Percentiles rank a stretch among this genome's conserved stretches.
Evolutionary conservation across 768 basidiomycete species (phyloP).

Genomic region (Phaeotremella skinneri): DNA sequence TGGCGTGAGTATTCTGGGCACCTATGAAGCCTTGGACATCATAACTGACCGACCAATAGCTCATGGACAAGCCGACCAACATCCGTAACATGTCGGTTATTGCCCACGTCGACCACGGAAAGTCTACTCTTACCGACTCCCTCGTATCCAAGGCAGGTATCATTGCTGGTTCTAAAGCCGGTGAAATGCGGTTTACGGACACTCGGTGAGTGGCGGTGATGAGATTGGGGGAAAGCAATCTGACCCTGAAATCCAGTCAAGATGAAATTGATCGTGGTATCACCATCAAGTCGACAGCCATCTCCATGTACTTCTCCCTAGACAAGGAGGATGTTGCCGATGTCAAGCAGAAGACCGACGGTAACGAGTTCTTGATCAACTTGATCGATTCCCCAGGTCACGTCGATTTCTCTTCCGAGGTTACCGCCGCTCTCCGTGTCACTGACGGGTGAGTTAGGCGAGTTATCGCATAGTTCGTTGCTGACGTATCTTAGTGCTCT

Average conservation of each 20-base stretch:
- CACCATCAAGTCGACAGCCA: conserved; percentile 99
- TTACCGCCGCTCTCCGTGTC: conserved; percentile 98
- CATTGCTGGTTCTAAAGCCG: conserved; percentile 89
- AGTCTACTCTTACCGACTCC: conserved; percentile 98
- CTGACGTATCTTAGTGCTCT: conserved; percentile 63
- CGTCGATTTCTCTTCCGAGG: conserved; percentile 99
- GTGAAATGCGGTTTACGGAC: conserved; percentile 95
- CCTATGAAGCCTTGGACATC: background rate
- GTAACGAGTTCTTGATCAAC: conserved; percentile 98
- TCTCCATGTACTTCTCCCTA: conserved; percentile 99
- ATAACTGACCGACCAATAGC: conserved; percentile 3
- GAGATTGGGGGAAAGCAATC: background rate
- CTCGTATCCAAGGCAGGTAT: conserved; percentile 99
- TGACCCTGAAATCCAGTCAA: conserved; percentile 54
- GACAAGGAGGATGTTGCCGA: conserved; percentile 77
- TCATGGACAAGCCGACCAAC: conserved; percentile 47
- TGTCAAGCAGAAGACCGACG: conserved; percentile 92
- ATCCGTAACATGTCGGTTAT: conserved; percentile 56
- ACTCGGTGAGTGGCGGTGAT: conserved; percentile 59
- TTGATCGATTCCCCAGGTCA: conserved; percentile 99
- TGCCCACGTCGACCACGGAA: conserved; percentile 92
- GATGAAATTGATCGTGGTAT: conserved; percentile 99
- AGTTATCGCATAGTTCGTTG: background rate
- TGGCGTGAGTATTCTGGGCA: conserved; percentile 31
- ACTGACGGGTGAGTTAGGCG: conserved; percentile 65